phyloP scores from a whole-genome alignment of 139 green algal genomes.

The Astrephomene gubernaculifera region DNA sequence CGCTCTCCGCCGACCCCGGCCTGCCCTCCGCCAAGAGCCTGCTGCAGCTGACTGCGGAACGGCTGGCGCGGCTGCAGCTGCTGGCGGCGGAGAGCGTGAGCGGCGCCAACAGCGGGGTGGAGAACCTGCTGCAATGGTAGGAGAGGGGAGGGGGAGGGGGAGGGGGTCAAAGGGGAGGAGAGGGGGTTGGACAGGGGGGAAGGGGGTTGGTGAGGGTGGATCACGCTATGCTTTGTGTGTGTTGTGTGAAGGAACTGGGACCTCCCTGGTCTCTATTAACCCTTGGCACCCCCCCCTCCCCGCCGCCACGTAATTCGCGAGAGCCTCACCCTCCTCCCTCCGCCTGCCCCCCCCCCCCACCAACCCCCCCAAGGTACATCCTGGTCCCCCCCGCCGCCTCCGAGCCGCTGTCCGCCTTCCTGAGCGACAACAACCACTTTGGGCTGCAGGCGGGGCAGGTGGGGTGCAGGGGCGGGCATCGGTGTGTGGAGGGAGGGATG shows the following conservation, averaged over 20 bases:
- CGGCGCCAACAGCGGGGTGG: slow-evolving; percentile 30
- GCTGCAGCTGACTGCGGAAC: slow-evolving; percentile 93
- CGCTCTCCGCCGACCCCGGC: slow-evolving; percentile 84
- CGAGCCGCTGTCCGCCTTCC: not conserved
- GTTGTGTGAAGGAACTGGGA: too few species aligned
- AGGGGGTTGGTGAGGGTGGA: not conserved
- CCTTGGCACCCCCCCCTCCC: too few species aligned
- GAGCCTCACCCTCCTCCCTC: not conserved
- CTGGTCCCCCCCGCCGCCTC: slow-evolving; percentile 1
- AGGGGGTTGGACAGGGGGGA: not conserved
- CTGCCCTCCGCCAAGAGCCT: slow-evolving; percentile 91
- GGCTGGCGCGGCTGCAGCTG: slow-evolving; percentile 78
- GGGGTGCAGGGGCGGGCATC: not conserved
- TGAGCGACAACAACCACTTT: slow-evolving; percentile 41
- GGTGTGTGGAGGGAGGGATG: too few species aligned
- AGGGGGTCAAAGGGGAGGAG: not conserved
- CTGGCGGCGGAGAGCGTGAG: slow-evolving; percentile 58
- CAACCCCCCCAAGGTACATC: slow-evolving; percentile 24
- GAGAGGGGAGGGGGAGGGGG: not conserved
- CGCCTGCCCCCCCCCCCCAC: not conserved
- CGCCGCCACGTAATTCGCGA: too few species aligned
- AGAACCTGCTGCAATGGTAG: slow-evolving; percentile 32
- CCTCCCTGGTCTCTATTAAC: too few species aligned
- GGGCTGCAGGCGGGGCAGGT: slow-evolving; percentile 49
- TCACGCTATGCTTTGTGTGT: too few species aligned